Percentiles rank a stretch among this genome's conserved stretches.
These are phyloP conservation scores for Serendipita sp. DNA, from an alignment of 768 basidiomycete species.

Conservation along the genomic window DNA sequence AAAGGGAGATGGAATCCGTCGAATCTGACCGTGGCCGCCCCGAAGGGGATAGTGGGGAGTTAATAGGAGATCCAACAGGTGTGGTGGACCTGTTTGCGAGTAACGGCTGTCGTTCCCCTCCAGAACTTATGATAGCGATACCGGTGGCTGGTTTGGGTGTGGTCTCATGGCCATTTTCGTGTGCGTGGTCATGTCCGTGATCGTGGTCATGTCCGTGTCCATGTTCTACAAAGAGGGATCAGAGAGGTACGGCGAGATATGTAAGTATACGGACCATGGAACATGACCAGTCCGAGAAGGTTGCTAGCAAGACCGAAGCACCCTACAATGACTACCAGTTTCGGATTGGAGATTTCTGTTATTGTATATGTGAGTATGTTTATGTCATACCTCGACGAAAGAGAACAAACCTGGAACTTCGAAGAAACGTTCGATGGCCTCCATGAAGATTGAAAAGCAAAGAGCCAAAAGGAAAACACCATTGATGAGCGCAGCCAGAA, in stretches of 20 bases:
- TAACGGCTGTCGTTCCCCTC: background rate
- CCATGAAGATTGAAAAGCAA: constrained; percentile 88
- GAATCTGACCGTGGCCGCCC: background rate
- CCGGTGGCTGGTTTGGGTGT: constrained; percentile 10
- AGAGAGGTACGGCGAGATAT: background rate
- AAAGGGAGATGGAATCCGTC: background rate
- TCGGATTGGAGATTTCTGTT: constrained; percentile 76
- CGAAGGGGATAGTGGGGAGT: background rate
- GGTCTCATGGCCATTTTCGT: background rate
- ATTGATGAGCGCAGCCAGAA: constrained; percentile 86
- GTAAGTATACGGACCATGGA: constrained; percentile 55
- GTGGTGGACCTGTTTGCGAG: background rate
- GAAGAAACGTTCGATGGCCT: constrained; percentile 85
- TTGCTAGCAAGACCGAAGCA: constrained; percentile 80
- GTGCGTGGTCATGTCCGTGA: constrained; percentile 8
- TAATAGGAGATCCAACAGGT: background rate
- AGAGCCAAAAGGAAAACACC: constrained; percentile 94
- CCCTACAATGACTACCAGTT: constrained; percentile 79
- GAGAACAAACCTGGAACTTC: constrained; percentile 46
- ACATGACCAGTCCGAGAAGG: constrained; percentile 81
- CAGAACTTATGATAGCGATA: constrained; percentile 5
- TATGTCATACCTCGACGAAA: background rate
- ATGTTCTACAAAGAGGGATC: constrained; percentile 33
- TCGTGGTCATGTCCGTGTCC: constrained; percentile 38
- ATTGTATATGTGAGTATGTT: constrained; percentile 7